Conservation (phyloP, 495 filamentous ascomycete species). For the Sphaerosporella brunnea region DNA sequence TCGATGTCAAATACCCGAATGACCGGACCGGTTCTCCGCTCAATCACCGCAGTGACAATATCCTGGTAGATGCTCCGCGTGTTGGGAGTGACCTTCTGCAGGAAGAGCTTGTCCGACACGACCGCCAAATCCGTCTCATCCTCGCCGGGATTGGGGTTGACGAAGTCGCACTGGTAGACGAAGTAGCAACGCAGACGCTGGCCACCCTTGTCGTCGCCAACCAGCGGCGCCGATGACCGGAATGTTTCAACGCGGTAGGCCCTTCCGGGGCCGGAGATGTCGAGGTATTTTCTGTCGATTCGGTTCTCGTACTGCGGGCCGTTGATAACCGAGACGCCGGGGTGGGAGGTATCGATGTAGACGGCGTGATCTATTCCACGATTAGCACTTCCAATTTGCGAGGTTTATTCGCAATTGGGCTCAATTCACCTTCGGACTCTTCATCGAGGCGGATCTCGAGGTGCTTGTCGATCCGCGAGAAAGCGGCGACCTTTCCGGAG, state of each 20-base stretch:
- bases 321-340: slow-evolving; percentile 52
- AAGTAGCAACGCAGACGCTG: slow-evolving; percentile 92
- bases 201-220: slow-evolving; percentile 32
- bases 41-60: slow-evolving; percentile 69
- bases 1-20: slow-evolving; percentile 97
- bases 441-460: slow-evolving; percentile 90
- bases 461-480: slow-evolving; percentile 78
- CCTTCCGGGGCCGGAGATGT: slow-evolving; percentile 36
- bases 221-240: slow-evolving; percentile 44
- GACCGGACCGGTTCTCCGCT: slow-evolving; percentile 61
- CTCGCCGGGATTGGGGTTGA: slow-evolving; percentile 47
- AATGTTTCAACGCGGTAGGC: slow-evolving; percentile 89
- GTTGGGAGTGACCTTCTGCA: slow-evolving; percentile 88
- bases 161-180: slow-evolving; percentile 88
- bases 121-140: slow-evolving; percentile 78
- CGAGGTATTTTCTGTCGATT: slow-evolving; percentile 84
- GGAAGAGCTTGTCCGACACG: slow-evolving; percentile 81
- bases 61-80: slow-evolving; percentile 89
- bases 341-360: slow-evolving; percentile 92
- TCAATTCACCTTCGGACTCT: slow-evolving; percentile 35
- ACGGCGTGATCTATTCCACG: slow-evolving; percentile 93
- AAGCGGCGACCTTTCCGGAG: slow-evolving; percentile 90
- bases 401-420: too few species aligned
- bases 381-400: too few species aligned
- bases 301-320: slow-evolving; percentile 85